These are phyloP conservation scores for Nemania sp. DNA, from an alignment of 2,329 filamentous ascomycete species.

Conservation along the genomic window DNA sequence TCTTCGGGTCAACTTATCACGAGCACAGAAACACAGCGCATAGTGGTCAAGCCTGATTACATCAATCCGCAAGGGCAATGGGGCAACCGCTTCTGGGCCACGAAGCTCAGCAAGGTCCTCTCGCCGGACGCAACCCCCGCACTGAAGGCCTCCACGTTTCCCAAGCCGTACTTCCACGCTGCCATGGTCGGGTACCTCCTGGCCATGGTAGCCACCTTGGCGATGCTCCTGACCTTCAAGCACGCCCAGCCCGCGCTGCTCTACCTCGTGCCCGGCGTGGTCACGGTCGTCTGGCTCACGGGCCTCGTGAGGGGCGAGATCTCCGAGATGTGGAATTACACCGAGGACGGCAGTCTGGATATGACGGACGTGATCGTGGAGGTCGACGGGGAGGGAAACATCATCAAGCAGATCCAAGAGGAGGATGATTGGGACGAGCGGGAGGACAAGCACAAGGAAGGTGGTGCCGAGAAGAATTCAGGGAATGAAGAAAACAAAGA, in stretches of 20 bases:
- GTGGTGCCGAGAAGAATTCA: slow-evolving; percentile 6
- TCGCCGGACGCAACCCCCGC: slow-evolving; percentile 42
- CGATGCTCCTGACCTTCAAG: slow-evolving; percentile 75
- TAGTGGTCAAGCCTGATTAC: slow-evolving; percentile 57
- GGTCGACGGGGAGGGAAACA: slow-evolving; percentile 54
- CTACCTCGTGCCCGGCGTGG: slow-evolving; percentile 87
- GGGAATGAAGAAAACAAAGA: slow-evolving; percentile 21
- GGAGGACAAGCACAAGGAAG: slow-evolving; percentile 37
- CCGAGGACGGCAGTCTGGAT: slow-evolving; percentile 68
- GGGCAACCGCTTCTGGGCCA: slow-evolving; percentile 84
- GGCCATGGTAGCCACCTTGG: slow-evolving; percentile 77
- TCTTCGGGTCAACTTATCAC: slow-evolving; percentile 43
- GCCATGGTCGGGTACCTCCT: slow-evolving; percentile 75
- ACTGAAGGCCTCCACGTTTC: slow-evolving; percentile 60
- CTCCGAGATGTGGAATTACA: slow-evolving; percentile 78
- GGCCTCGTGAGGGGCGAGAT: slow-evolving; percentile 74
- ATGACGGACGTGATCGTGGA: slow-evolving; percentile 60
- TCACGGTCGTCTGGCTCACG: slow-evolving; percentile 75
- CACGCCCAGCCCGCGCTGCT: slow-evolving; percentile 89
- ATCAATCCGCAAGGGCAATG: slow-evolving; percentile 71
- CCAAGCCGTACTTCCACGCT: slow-evolving; percentile 84
- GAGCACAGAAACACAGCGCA: slow-evolving; percentile 47
- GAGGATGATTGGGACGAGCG: slow-evolving; percentile 43
- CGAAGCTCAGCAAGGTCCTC: slow-evolving; percentile 35
- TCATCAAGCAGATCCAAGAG: slow-evolving; percentile 47